A percentile compares a stretch with the other conserved stretches of the same genome.
Evolutionary conservation across 2,329 filamentous ascomycete species (phyloP).

Genomic region (Rosellinia necatrix): DNA sequence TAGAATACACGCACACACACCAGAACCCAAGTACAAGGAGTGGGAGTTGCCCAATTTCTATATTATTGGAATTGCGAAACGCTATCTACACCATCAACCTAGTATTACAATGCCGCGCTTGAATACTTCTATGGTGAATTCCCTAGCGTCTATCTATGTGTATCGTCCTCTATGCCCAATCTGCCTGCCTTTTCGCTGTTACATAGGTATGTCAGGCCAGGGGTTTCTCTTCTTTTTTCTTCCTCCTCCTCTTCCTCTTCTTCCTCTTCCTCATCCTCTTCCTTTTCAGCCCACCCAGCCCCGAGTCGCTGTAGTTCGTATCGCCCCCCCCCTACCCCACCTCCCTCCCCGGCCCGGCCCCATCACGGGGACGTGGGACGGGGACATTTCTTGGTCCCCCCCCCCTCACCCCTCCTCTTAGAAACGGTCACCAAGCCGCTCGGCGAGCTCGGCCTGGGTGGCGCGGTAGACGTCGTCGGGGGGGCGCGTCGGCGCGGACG

Average conservation of each 20-base stretch:
- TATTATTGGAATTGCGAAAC: conserved; percentile 14
- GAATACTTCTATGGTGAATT: conserved; percentile 13
- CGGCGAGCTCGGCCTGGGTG: conserved; percentile 55
- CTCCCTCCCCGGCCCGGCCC: not conserved
- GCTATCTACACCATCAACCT: conserved; percentile 17
- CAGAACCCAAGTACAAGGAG: conserved; percentile 13
- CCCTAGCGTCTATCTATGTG: conserved; percentile 4
- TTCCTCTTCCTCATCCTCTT: not conserved
- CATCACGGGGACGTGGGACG: too few relatives aligned
- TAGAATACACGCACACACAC: conserved; percentile 22
- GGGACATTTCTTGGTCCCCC: too few relatives aligned
- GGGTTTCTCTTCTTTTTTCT: not conserved
- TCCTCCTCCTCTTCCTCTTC: not conserved
- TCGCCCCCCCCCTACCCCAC: not conserved
- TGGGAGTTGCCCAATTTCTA: conserved; percentile 15
- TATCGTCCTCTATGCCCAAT: conserved; percentile 18
- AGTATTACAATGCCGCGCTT: conserved; percentile 14
- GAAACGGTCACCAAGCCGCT: conserved; percentile 53
- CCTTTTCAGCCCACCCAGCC: too few relatives aligned
- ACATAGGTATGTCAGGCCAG: too few relatives aligned
- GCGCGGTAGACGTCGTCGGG: conserved; percentile 66
- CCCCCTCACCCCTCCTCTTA: conserved; percentile 5
- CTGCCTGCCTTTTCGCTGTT: too few relatives aligned
- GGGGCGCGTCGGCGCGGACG: conserved; percentile 70
- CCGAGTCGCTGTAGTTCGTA: too few relatives aligned